Percentiles rank a stretch among this genome's conserved stretches.
These are phyloP conservation scores for Rhizophora mangle DNA, from an alignment of 345 rosid species.

Conservation along the genomic window DNA sequence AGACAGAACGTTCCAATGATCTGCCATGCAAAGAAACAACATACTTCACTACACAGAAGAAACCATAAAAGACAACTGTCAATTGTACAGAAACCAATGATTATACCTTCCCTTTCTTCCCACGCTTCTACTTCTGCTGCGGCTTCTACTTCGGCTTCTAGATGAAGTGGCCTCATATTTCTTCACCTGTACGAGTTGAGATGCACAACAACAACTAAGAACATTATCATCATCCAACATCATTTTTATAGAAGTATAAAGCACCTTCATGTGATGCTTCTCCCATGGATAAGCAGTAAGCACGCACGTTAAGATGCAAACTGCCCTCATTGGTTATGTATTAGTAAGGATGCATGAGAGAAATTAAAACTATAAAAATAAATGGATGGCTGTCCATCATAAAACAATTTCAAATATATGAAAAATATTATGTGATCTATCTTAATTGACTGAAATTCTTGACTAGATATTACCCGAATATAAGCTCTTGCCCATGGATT, in stretches of 20 bases:
- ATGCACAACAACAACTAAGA: not conserved
- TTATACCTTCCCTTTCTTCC: slow-evolving; percentile 56
- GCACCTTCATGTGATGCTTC: not conserved
- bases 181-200: slow-evolving; percentile 51
- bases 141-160: slow-evolving; percentile 61
- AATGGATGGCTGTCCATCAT: not conserved
- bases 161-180: slow-evolving; percentile 58
- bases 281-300: not conserved
- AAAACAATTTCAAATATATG: not conserved
- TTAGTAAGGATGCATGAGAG: too few species aligned
- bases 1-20: slow-evolving; percentile 49
- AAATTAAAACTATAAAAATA: not conserved
- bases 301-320: not conserved
- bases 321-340: not conserved
- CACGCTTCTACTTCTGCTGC: slow-evolving; percentile 54
- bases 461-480: slow-evolving; percentile 49
- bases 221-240: not conserved
- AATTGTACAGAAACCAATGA: not conserved
- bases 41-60: not conserved
- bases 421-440: not conserved
- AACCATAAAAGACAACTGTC: not conserved
- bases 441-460: not conserved
- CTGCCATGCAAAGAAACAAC: slow-evolving; percentile 33
- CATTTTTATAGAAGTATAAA: not conserved
- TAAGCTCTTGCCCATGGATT: slow-evolving; percentile 80